A percentile compares a stretch with the other conserved stretches of the same genome.
Evolutionary conservation across 805 yeast genomes (phyloP).

Genomic region (Schwanniomyces sp.): DNA sequence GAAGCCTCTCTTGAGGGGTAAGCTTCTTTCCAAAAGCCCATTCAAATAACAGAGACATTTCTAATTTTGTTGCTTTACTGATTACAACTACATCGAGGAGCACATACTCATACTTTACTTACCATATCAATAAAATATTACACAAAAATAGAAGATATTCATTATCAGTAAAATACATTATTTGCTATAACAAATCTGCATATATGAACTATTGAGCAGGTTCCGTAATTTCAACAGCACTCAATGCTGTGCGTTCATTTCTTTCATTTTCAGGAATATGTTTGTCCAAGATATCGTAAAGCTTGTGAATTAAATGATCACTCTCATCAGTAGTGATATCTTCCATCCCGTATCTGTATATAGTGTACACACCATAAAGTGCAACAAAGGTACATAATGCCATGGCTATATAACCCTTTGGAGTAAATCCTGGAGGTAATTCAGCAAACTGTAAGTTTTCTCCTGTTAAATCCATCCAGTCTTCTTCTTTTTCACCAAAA

Average conservation of each 20-base stretch:
- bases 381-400: slow-evolving; percentile 54
- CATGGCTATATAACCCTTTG: slow-evolving; percentile 68
- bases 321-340: slow-evolving; percentile 56
- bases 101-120: neutral
- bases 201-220: neutral
- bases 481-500: slow-evolving; percentile 42
- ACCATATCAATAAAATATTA: neutral
- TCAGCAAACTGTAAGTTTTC: slow-evolving; percentile 61
- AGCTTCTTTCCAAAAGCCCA: slow-evolving; percentile 95
- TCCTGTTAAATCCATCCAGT: slow-evolving; percentile 59
- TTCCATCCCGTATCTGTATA: slow-evolving; percentile 63
- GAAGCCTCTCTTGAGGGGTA: slow-evolving; percentile 92
- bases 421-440: slow-evolving; percentile 70
- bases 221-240: neutral
- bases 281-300: slow-evolving; percentile 27
- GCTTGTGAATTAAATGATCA: slow-evolving; percentile 36
- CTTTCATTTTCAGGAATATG: neutral
- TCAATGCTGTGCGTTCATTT: neutral
- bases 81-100: neutral
- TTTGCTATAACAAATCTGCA: neutral
- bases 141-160: neutral
- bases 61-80: neutral
- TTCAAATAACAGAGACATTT: slow-evolving; percentile 52
- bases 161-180: neutral
- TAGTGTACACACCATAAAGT: slow-evolving; percentile 57